A percentile compares a stretch with the other conserved stretches of the same genome.
These are phyloP conservation scores for Sarocladium oryzae DNA, from an alignment of 2,329 filamentous ascomycete genomes.

Conservation along the genomic window DNA sequence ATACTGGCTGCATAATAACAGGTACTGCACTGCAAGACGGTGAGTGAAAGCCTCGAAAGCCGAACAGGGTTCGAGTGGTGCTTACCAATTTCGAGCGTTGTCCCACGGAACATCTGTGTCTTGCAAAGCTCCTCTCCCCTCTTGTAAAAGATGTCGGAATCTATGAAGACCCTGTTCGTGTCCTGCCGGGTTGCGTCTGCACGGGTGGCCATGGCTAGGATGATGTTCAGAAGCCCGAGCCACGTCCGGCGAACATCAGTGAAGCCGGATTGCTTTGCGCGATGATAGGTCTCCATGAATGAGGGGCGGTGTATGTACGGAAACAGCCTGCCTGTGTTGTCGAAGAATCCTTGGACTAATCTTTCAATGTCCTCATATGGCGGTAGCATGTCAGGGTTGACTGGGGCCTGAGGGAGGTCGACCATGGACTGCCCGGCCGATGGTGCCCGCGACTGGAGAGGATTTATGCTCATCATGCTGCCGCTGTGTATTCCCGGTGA, in stretches of 20 bases:
- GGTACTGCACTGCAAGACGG: not conserved
- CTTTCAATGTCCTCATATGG: not conserved
- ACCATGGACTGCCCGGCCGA: not conserved
- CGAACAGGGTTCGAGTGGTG: not conserved
- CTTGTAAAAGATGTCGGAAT: not conserved
- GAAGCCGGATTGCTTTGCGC: not conserved
- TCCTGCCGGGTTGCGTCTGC: not conserved
- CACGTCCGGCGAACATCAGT: not conserved
- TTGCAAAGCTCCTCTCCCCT: not conserved
- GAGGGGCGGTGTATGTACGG: not conserved
- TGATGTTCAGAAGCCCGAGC: not conserved
- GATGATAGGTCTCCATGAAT: not conserved
- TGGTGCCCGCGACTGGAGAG: not conserved
- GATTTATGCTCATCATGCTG: not conserved
- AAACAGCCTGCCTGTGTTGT: not conserved
- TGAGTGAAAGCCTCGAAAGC: no score
- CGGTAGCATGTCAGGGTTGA: not conserved
- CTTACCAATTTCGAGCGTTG: conserved; percentile 6
- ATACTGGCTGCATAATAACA: not conserved
- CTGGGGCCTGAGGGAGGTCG: not conserved
- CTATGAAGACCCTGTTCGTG: not conserved
- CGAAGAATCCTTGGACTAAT: not conserved
- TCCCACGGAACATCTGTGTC: not conserved
- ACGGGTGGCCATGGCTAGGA: not conserved
- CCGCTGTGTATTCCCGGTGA: not conserved